Percentiles rank a stretch among this genome's conserved stretches.
phyloP scores from a whole-genome alignment of 2,329 filamentous ascomycete species.

The Daldinia sp. region DNA sequence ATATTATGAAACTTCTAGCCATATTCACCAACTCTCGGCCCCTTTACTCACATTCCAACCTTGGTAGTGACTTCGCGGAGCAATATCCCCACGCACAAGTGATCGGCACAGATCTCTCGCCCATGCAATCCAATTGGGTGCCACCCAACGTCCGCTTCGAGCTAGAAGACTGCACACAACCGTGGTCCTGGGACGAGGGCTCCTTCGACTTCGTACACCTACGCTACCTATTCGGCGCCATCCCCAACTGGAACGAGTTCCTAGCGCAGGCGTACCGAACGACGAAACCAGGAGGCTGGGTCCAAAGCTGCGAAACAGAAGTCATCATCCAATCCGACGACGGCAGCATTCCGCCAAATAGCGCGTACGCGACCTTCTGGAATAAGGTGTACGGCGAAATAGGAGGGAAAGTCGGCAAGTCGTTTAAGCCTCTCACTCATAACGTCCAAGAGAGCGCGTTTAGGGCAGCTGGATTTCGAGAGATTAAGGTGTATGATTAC shows the following conservation, averaged over 20 bases:
- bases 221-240: slow-evolving; percentile 59
- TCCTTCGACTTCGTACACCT: slow-evolving; percentile 67
- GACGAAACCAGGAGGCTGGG: slow-evolving; percentile 59
- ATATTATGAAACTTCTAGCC: neutral
- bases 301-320: slow-evolving; percentile 37
- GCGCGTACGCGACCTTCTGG: slow-evolving; percentile 38
- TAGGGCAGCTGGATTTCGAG: slow-evolving; percentile 63
- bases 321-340: slow-evolving; percentile 39
- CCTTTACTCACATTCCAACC: neutral
- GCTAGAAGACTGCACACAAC: slow-evolving; percentile 66
- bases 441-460: slow-evolving; percentile 60
- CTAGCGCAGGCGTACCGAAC: slow-evolving; percentile 54
- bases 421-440: slow-evolving; percentile 60
- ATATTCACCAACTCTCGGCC: neutral
- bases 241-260: slow-evolving; percentile 53
- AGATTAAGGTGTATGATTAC: slow-evolving; percentile 60
- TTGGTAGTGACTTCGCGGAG: slow-evolving; percentile 55
- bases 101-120: slow-evolving; percentile 64
- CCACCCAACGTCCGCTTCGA: slow-evolving; percentile 70
- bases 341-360: slow-evolving; percentile 32
- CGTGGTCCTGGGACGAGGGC: slow-evolving; percentile 53
- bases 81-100: slow-evolving; percentile 56
- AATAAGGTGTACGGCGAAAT: slow-evolving; percentile 50
- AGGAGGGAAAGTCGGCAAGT: slow-evolving; percentile 53
- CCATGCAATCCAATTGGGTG: slow-evolving; percentile 64